Conservation (phyloP, 179 eudicot species). For the Amaranthus tricolor region DNA sequence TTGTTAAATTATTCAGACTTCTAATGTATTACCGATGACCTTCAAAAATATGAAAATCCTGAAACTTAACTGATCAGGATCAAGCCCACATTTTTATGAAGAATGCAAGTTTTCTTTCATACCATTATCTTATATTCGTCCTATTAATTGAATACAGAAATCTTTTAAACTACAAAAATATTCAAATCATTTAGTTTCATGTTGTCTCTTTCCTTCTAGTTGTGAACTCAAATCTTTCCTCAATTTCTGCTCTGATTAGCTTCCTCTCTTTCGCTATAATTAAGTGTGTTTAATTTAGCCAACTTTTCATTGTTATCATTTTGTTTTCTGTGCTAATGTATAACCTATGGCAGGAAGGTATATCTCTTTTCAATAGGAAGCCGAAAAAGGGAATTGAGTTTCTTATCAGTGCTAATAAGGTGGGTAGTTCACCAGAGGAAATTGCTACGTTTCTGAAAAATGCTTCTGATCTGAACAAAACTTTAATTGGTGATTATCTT, state of each 20-base stretch:
- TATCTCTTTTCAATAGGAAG: slow-evolving; percentile 86
- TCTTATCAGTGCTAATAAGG: slow-evolving; percentile 84
- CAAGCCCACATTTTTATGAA: no score
- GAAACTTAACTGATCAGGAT: no score
- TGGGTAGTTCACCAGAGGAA: slow-evolving; percentile 83
- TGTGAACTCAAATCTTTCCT: not conserved
- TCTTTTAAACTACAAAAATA: not conserved
- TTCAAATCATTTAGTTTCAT: not conserved
- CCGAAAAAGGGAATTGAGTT: slow-evolving; percentile 91
- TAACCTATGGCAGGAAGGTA: slow-evolving; percentile 92
- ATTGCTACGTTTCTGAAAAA: slow-evolving; percentile 77
- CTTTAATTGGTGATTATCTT: slow-evolving; percentile 86
- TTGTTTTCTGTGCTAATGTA: slow-evolving; percentile 28
- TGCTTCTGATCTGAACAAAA: slow-evolving; percentile 78
- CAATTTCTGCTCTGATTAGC: not conserved
- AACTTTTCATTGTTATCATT: not conserved
- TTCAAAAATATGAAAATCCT: not conserved
- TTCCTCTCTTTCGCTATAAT: not conserved
- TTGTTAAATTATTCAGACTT: not conserved
- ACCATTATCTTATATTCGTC: not conserved
- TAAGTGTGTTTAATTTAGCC: not conserved
- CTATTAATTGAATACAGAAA: not conserved
- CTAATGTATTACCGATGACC: not conserved
- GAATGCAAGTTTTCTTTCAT: not conserved
- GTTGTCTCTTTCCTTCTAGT: not conserved